Conservation (phyloP, 306 rosid species). For the Citrullus amarus region DNA sequence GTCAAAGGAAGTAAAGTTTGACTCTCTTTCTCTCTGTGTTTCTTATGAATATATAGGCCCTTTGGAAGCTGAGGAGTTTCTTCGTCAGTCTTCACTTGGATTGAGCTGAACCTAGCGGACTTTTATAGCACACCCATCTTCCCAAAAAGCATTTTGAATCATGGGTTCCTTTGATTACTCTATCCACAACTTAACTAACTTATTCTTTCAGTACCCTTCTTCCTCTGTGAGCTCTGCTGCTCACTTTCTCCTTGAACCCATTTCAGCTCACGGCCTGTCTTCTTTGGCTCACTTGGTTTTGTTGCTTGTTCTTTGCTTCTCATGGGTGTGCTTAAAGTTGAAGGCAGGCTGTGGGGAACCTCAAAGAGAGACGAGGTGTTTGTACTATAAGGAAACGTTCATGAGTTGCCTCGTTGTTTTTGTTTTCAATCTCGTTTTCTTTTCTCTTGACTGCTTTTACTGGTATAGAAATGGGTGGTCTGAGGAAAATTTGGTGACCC, state of each 20-base stretch:
- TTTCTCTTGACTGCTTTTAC: slow-evolving; percentile 30
- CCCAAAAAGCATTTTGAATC: not conserved
- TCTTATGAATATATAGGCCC: not conserved
- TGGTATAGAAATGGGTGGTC: slow-evolving; percentile 31
- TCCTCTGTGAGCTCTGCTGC: slow-evolving; percentile 7
- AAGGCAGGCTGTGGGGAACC: slow-evolving; percentile 10
- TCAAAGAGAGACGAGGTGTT: slow-evolving; percentile 10
- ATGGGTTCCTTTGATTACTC: slow-evolving; percentile 19
- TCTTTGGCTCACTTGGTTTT: slow-evolving; percentile 31
- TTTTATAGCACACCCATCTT: slow-evolving; percentile 4
- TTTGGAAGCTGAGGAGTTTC: not conserved
- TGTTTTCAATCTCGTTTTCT: slow-evolving; percentile 27
- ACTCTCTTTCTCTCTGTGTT: not conserved
- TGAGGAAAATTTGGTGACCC: slow-evolving; percentile 21
- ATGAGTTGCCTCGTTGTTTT: slow-evolving; percentile 20
- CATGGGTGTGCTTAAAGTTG: slow-evolving; percentile 30
- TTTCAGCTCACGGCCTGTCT: slow-evolving; percentile 36
- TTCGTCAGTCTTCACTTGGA: not conserved
- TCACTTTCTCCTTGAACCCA: slow-evolving; percentile 27
- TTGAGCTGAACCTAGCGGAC: not conserved
- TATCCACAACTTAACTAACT: slow-evolving; percentile 5
- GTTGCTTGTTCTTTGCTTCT: slow-evolving; percentile 22
- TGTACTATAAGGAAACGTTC: slow-evolving; percentile 15
- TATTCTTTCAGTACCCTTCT: slow-evolving; percentile 10
- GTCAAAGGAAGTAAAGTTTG: not conserved